phyloP scores from a whole-genome alignment of 345 rosid species.

The rapeseed (Brassica napus) region Da-Ae NC_063447.1:37728001-37728500 shows the following conservation, averaged over 20 bases:
- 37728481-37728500: slow-evolving; percentile 64
- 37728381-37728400: slow-evolving; percentile 48
- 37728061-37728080: slow-evolving; percentile 23
- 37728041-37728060: not conserved
- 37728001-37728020: too few species aligned
- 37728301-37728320: slow-evolving; percentile 68
- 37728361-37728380: slow-evolving; percentile 42
- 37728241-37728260: slow-evolving; percentile 60
- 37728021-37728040: not conserved
- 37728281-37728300: slow-evolving; percentile 79
- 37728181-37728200: slow-evolving; percentile 72
- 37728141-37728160: slow-evolving; percentile 76
- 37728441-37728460: slow-evolving; percentile 71
- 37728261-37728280: slow-evolving; percentile 73
- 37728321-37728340: slow-evolving; percentile 62
- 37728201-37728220: slow-evolving; percentile 71
- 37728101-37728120: slow-evolving; percentile 61
- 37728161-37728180: slow-evolving; percentile 73
- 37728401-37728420: slow-evolving; percentile 52
- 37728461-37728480: slow-evolving; percentile 80
- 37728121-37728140: slow-evolving; percentile 53
- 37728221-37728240: slow-evolving; percentile 64
- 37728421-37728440: slow-evolving; percentile 74
- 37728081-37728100: slow-evolving; percentile 71
- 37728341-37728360: slow-evolving; percentile 65